Base-by-base conservation (phyloP, 768 basidiomycete genomes). In the Thelephora aurantiotincta region DNA sequence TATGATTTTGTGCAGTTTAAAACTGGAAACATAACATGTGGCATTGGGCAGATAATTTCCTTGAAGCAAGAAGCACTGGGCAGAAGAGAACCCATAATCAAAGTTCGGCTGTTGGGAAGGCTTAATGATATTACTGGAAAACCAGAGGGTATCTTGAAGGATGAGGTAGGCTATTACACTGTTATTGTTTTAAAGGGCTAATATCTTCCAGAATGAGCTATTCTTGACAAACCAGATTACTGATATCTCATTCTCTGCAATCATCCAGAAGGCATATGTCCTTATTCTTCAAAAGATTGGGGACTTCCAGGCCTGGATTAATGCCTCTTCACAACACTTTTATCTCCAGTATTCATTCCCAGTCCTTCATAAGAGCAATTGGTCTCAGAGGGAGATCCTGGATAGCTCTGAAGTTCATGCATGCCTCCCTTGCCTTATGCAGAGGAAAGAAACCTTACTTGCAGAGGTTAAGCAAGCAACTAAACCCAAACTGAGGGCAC, bases 1-100 rank as follows among this genome's bases (percentile, higher is more conserved):
- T 61, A 76, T 37, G 85, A 88, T 34, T 83, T 74, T 51, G 73
- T 76, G 4, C 63, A 78, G 5, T 71, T 78, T 55, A 66, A 58
- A 37, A 54, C 70, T 0, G 59, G 65, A 0, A 51, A 65, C 1
- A 78, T 78, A 0, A 73, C 76, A 1, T 78, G 74, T 3, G 54
- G 70, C 22, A 71, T 86, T 43, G 84, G 74, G 0, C 73, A 75
- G 34, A 66, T 85, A 50, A 54, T 55, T 77, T 47, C 53, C 46
- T 45, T 61, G 53, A 13, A 35, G 46, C 45, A 37, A 50, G 35
- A 51, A 30, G 7, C 26, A 30, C 26, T 30, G 26, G 26, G 33
- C 50, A 26, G 16, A 50, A 56, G 54, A 43, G 47, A 46, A 18
- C 45, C 45, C 14, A 55, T 55, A 13, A 53, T 75, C 7, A 50